Evolutionary conservation across 495 filamentous ascomycete species (phyloP).

Genomic region (Podospora appendiculata): DNA sequence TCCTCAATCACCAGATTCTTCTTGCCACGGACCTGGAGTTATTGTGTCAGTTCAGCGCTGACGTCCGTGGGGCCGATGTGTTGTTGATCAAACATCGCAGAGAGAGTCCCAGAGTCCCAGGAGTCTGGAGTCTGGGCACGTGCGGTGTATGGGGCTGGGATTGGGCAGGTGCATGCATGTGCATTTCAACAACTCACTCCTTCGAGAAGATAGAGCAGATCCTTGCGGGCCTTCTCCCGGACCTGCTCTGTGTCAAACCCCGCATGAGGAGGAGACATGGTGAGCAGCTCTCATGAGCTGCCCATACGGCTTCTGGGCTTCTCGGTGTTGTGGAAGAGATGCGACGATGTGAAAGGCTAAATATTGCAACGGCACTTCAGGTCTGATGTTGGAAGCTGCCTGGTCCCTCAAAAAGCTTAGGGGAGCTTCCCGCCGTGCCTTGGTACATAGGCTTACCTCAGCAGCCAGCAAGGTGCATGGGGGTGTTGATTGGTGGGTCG

Average conservation of each 20-base stretch:
- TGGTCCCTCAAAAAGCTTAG: neutral
- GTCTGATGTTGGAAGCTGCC: neutral
- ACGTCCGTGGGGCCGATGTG: too few relatives aligned
- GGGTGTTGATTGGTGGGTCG: neutral
- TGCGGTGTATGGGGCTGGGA: too few relatives aligned
- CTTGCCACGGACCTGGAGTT: conserved; percentile 79
- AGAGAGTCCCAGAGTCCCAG: too few relatives aligned
- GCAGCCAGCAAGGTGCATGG: too few relatives aligned
- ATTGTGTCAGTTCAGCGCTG: conserved; percentile 20
- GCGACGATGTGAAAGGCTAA: neutral
- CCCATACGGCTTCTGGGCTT: conserved; percentile 33
- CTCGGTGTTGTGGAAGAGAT: conserved; percentile 4
- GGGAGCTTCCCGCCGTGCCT: too few relatives aligned
- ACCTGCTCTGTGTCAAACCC: conserved; percentile 75
- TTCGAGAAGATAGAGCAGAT: conserved; percentile 80
- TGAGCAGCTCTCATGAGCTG: conserved; percentile 26
- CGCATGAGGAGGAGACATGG: conserved; percentile 62
- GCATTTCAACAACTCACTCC: conserved; percentile 63
- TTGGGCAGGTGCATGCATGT: neutral
- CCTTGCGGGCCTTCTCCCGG: conserved; percentile 74
- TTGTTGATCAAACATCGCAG: too few relatives aligned
- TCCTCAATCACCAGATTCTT: conserved; percentile 96
- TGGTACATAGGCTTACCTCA: too few relatives aligned
- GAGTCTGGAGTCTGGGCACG: too few relatives aligned
- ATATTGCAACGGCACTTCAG: neutral